These are phyloP conservation scores for Thielaviopsis punctulata DNA, from an alignment of 2,329 filamentous ascomycete genomes.

Conservation along the genomic window DNA sequence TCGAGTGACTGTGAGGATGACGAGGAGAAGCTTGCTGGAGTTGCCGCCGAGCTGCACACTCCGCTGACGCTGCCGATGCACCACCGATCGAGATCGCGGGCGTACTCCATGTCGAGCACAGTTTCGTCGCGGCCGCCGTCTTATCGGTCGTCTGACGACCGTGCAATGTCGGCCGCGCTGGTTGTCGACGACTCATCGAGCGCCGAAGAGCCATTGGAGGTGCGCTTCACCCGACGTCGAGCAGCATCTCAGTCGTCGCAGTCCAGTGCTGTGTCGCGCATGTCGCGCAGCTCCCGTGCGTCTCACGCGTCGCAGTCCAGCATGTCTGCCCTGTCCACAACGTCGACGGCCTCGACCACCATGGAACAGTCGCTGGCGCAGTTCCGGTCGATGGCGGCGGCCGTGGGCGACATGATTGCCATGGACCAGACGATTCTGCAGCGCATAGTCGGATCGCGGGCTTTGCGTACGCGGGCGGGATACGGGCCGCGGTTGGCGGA, in stretches of 20 bases:
- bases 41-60: neutral
- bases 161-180: constrained; percentile 2
- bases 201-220: neutral
- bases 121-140: constrained; percentile 5
- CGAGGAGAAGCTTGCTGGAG: constrained; percentile 2
- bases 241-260: constrained; percentile 4
- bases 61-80: neutral
- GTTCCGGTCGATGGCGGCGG: constrained; percentile 28
- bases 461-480: neutral
- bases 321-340: neutral
- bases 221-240: neutral
- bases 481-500: neutral
- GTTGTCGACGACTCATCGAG: neutral
- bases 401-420: constrained; percentile 29
- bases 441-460: constrained; percentile 4
- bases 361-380: constrained; percentile 33
- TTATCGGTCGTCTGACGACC: neutral
- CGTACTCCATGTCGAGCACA: neutral
- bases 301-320: constrained; percentile 2
- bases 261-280: neutral
- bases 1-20: neutral
- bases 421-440: constrained; percentile 23
- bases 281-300: neutral
- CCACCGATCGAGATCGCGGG: neutral
- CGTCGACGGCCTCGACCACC: constrained; percentile 16